Percentiles rank a stretch among this genome's conserved stretches.
Evolutionary conservation across 371 early-diverging fungal genomes (phyloP).

Genomic region (Ordospora pajunii): DNA sequence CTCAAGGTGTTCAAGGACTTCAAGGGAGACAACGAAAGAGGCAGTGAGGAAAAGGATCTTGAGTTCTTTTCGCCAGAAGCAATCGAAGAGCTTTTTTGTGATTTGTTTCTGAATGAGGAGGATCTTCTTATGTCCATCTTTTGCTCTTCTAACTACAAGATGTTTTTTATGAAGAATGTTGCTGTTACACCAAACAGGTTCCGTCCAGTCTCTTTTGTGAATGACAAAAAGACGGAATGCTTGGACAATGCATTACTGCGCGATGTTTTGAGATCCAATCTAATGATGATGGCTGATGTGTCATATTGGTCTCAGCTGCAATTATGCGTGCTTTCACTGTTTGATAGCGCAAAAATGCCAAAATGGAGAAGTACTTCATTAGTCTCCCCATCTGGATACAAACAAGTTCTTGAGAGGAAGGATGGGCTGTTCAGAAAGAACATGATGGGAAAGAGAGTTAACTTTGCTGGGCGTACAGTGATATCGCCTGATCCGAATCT

Average conservation of each 20-base stretch:
- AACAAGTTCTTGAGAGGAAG: constrained; percentile 95
- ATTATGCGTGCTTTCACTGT: constrained; percentile 45
- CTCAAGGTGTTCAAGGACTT: constrained; percentile 13
- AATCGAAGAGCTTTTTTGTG: constrained; percentile 21
- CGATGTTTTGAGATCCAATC: constrained; percentile 71
- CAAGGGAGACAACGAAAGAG: not conserved
- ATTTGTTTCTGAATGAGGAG: constrained; percentile 29
- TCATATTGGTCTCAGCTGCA: constrained; percentile 42
- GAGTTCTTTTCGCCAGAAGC: constrained; percentile 11
- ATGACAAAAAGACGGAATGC: constrained; percentile 78
- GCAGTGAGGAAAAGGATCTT: not conserved
- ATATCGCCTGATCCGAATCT: constrained; percentile 97
- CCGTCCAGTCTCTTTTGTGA: constrained; percentile 80
- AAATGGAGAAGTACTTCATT: constrained; percentile 60
- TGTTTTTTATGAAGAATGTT: constrained; percentile 86
- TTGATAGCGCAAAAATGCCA: constrained; percentile 69
- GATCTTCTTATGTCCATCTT: constrained; percentile 34
- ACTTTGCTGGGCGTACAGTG: constrained; percentile 95
- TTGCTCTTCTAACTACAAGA: constrained; percentile 45
- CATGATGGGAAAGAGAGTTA: constrained; percentile 99
- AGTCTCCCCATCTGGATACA: constrained; percentile 63
- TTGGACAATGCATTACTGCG: constrained; percentile 77
- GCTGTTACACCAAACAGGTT: constrained; percentile 74
- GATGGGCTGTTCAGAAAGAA: constrained; percentile 97
- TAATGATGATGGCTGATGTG: constrained; percentile 60